Percentiles rank a stretch among this genome's conserved stretches.
phyloP scores from a whole-genome alignment of 176 grass and related monocot species.

The Metroxylon sagu region DNA sequence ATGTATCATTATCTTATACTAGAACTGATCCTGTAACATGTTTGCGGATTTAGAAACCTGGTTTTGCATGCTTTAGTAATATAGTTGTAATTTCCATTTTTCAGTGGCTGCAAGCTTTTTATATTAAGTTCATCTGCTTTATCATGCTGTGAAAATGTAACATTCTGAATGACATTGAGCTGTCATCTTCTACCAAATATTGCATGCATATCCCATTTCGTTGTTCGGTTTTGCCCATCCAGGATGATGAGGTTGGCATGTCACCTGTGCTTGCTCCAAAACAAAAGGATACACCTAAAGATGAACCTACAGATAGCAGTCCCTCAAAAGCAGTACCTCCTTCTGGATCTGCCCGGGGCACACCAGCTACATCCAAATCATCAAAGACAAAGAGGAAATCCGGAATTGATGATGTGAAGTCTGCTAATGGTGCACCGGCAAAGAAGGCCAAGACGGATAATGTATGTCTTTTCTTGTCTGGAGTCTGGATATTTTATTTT shows the following conservation, averaged over 20 bases:
- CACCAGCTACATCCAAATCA: constrained; percentile 67
- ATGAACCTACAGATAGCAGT: constrained; percentile 67
- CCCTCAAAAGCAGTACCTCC: constrained; percentile 46
- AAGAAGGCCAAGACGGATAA: constrained; percentile 77
- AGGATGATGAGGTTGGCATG: constrained; percentile 64
- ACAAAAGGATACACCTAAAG: constrained; percentile 67
- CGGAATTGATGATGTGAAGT: constrained; percentile 58
- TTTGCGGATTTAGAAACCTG: too few relatives aligned
- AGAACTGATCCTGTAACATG: too few relatives aligned
- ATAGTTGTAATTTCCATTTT: too few relatives aligned
- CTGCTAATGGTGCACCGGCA: constrained; percentile 34
- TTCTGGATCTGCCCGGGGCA: constrained; percentile 38
- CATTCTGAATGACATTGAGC: too few relatives aligned
- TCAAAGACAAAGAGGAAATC: constrained; percentile 82
- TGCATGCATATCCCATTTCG: background rate
- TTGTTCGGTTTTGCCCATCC: constrained; percentile 20
- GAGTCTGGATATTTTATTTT: too few relatives aligned
- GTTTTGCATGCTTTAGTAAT: too few relatives aligned
- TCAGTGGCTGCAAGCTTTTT: too few relatives aligned
- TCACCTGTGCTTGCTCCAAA: constrained; percentile 82
- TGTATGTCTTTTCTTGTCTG: constrained; percentile 39
- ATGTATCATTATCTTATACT: too few relatives aligned
- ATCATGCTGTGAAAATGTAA: too few relatives aligned
- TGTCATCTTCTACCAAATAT: too few relatives aligned
- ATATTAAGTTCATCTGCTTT: too few relatives aligned